A percentile compares a stretch with the other conserved stretches of the same genome.
phyloP scores from a whole-genome alignment of 2,329 filamentous ascomycete genomes.

The Neoarthrinium moseri region DNA sequence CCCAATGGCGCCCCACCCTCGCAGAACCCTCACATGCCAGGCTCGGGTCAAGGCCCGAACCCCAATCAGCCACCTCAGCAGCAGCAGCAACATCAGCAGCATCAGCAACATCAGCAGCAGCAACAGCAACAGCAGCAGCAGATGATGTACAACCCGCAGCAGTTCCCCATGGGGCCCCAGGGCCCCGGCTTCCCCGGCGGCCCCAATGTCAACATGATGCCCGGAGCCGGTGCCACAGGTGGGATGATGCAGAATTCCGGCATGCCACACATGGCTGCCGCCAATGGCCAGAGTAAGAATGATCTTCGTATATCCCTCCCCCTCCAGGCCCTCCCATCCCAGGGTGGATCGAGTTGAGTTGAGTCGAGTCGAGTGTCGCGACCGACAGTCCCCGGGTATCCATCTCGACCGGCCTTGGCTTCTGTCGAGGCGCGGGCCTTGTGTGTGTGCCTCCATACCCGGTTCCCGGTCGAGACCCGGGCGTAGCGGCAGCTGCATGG shows the following conservation, averaged over 20 bases:
- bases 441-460: too few species aligned
- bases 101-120: slow-evolving; percentile 10
- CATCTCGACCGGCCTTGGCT: neutral
- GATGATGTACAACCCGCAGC: slow-evolving; percentile 61
- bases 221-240: slow-evolving; percentile 46
- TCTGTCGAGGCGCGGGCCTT: too few species aligned
- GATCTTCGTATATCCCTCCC: slow-evolving; percentile 15
- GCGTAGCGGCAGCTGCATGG: slow-evolving; percentile 1
- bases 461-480: too few species aligned
- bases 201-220: slow-evolving; percentile 60
- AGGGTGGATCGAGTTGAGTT: too few species aligned
- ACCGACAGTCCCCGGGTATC: too few species aligned
- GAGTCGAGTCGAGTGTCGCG: neutral
- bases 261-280: slow-evolving; percentile 55
- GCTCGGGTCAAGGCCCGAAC: slow-evolving; percentile 31
- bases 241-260: slow-evolving; percentile 62
- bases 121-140: slow-evolving; percentile 21
- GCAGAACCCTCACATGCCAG: slow-evolving; percentile 44
- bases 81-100: slow-evolving; percentile 15
- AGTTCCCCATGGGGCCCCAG: slow-evolving; percentile 55
- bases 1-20: slow-evolving; percentile 47
- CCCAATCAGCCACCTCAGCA: slow-evolving; percentile 17
- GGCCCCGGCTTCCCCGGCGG: slow-evolving; percentile 43
- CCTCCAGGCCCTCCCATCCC: slow-evolving; percentile 1
- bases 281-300: slow-evolving; percentile 61